phyloP scores from a whole-genome alignment of 352 stramenopile species.

The Phytopythium oedochilum region DNA sequence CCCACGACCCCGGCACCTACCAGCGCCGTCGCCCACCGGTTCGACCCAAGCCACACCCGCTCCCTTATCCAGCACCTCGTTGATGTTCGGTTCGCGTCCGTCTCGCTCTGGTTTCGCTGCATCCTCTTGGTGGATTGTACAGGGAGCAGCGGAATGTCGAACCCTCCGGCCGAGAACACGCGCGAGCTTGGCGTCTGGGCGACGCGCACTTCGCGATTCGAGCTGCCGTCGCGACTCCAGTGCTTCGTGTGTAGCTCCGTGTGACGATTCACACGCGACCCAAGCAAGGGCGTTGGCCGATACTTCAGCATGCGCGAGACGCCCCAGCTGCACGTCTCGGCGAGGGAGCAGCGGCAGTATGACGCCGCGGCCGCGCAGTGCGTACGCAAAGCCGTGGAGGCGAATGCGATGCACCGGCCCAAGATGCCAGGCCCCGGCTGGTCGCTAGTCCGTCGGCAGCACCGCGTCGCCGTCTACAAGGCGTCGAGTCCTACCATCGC shows the following conservation, averaged over 20 bases:
- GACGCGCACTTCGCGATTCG: background rate
- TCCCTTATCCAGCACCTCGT: background rate
- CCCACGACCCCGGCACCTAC: background rate
- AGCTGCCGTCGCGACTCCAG: background rate
- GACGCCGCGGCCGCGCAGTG: constrained; percentile 1
- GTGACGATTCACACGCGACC: background rate
- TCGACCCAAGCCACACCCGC: background rate
- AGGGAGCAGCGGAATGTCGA: background rate
- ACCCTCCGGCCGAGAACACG: background rate
- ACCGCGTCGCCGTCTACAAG: constrained; percentile 5
- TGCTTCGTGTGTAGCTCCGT: too few species aligned
- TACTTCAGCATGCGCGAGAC: background rate
- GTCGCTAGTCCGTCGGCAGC: constrained; percentile 5
- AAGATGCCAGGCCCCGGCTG: constrained; percentile 1
- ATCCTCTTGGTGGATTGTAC: background rate
- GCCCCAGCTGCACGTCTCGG: background rate
- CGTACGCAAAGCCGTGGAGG: background rate
- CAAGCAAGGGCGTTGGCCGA: background rate
- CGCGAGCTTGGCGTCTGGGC: background rate
- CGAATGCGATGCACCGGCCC: background rate
- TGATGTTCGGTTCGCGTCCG: background rate
- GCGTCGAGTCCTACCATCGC: background rate
- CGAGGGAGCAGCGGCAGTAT: background rate
- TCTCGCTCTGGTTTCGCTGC: background rate
- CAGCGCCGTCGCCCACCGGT: background rate